Evolutionary conservation across 495 filamentous ascomycete genomes (phyloP).

Genomic region (Platismatia glauca): DNA sequence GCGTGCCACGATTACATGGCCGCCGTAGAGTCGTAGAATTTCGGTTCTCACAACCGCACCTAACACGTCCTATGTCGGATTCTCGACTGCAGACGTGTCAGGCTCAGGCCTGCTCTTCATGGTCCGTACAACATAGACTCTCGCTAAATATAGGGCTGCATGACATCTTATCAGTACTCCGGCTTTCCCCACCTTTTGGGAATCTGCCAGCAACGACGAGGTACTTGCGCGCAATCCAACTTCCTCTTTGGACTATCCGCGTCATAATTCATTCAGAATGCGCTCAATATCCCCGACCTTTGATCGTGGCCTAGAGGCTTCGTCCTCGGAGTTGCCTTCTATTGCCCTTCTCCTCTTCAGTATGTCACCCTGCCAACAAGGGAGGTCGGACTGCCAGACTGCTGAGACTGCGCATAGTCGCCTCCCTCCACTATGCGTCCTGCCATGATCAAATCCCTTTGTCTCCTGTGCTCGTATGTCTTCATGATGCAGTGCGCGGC

Average conservation of each 20-base stretch:
- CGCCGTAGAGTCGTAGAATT: too few relatives aligned
- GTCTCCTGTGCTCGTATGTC: conserved; percentile 14
- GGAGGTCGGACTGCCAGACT: neutral
- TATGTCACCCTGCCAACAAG: neutral
- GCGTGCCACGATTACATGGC: too few relatives aligned
- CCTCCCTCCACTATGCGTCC: conserved; percentile 8
- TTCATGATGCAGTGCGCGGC: conserved; percentile 6
- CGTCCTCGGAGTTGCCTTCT: neutral
- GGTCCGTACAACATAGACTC: too few relatives aligned
- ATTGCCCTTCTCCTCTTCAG: neutral
- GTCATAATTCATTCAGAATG: conserved; percentile 13
- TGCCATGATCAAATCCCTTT: conserved; percentile 11
- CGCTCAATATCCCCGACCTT: neutral
- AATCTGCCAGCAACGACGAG: neutral
- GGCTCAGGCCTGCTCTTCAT: too few relatives aligned
- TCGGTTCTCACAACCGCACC: too few relatives aligned
- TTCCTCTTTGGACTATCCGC: conserved; percentile 8
- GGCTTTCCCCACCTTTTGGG: neutral
- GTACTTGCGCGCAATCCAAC: neutral
- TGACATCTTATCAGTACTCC: neutral
- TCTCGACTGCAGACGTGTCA: too few relatives aligned
- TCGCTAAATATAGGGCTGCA: too few relatives aligned
- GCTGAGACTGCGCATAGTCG: conserved; percentile 14
- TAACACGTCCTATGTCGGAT: too few relatives aligned
- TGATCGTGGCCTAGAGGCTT: neutral